Evolutionary conservation across 2,329 filamentous ascomycete genomes (phyloP).

Genomic region (Juglanconis juglandina): DNA sequence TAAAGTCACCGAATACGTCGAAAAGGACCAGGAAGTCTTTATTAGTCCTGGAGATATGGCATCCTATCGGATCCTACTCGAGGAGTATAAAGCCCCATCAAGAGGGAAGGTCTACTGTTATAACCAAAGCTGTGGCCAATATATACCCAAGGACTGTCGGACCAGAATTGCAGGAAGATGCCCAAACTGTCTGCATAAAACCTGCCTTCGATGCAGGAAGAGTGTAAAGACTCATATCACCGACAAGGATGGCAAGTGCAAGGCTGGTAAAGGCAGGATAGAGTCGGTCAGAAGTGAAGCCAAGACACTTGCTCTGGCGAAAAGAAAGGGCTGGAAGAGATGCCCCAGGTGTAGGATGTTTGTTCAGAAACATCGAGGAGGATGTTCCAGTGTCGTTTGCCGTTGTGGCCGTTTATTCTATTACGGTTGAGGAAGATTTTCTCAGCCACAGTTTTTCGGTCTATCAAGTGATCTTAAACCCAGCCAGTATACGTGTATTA

Average conservation of each 20-base stretch:
- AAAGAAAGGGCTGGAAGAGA: constrained; percentile 4
- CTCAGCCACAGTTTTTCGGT: too few species aligned
- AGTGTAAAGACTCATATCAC: background rate
- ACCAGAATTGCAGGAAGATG: background rate
- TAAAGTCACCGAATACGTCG: background rate
- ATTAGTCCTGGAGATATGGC: constrained; percentile 1
- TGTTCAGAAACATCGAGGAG: background rate
- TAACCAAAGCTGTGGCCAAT: background rate
- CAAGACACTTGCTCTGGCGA: constrained; percentile 5
- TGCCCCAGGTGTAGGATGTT: constrained; percentile 7
- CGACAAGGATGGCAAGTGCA: background rate
- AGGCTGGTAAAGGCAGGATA: constrained; percentile 1
- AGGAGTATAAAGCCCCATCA: background rate
- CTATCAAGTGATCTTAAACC: too few species aligned
- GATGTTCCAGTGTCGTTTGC: constrained; percentile 7
- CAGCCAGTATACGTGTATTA: too few species aligned
- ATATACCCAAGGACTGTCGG: background rate
- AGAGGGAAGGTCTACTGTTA: constrained; percentile 5
- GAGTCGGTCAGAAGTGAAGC: background rate
- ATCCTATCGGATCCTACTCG: background rate
- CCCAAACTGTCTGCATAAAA: background rate
- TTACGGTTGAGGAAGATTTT: background rate
- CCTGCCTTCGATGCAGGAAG: constrained; percentile 3
- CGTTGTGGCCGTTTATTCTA: constrained; percentile 7
- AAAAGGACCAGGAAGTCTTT: background rate